Percentiles rank a stretch among this genome's conserved stretches.
These are phyloP conservation scores for Cladosporium cucumerinum DNA, from an alignment of 2,329 filamentous ascomycete species.

Conservation along the genomic window DNA sequence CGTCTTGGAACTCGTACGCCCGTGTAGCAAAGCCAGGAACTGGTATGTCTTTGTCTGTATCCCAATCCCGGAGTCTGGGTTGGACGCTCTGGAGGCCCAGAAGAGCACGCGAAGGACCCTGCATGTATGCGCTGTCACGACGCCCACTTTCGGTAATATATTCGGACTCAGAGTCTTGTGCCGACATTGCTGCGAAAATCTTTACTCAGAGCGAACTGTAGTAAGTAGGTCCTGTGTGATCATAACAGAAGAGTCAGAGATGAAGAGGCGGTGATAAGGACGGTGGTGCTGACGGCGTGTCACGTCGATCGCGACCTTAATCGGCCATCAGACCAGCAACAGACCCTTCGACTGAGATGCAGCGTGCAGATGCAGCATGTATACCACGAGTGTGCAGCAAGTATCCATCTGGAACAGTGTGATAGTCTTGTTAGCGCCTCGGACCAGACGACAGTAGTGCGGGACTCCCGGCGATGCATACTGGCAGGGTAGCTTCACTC, in stretches of 20 bases:
- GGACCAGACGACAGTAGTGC: background rate
- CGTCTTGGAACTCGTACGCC: conserved; percentile 1
- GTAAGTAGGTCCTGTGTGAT: background rate
- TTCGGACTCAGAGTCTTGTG: conserved; percentile 4
- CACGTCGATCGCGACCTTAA: background rate
- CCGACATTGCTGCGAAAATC: conserved; percentile 10
- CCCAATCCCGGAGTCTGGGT: conserved; percentile 6
- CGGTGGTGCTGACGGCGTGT: background rate
- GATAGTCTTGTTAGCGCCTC: conserved; percentile 1
- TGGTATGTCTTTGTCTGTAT: background rate
- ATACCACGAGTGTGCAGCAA: background rate
- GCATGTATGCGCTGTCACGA: conserved; percentile 15
- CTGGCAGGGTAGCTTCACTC: background rate
- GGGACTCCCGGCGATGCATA: background rate
- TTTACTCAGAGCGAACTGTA: background rate
- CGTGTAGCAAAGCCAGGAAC: background rate
- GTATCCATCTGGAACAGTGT: background rate
- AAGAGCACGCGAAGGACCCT: conserved; percentile 2
- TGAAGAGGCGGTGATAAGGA: background rate
- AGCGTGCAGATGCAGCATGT: background rate
- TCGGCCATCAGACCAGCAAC: background rate
- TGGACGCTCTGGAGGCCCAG: background rate
- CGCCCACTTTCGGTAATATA: conserved; percentile 15
- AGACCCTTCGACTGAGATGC: background rate
- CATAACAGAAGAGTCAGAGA: background rate